A percentile compares a stretch with the other conserved stretches of the same genome.
These are phyloP conservation scores for Chenopodium suecicum DNA, from an alignment of 148 eudicot genomes.

Conservation along the genomic window DNA sequence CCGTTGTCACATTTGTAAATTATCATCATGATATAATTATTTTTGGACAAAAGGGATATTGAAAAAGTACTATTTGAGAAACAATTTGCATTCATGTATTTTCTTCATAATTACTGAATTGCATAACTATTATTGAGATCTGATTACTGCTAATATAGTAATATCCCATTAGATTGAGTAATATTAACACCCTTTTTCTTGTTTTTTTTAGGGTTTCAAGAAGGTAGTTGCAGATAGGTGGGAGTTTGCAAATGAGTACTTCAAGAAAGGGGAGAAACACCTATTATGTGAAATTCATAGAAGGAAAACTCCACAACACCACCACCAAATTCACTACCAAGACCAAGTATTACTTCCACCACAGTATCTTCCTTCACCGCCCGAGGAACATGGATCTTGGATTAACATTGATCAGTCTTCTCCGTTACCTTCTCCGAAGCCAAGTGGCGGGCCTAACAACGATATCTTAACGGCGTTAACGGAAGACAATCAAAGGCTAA, in stretches of 20 bases:
- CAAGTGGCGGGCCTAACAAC: conserved; percentile 16
- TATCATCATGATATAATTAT: background rate
- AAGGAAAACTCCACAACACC: conserved; percentile 44
- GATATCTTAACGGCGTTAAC: conserved; percentile 37
- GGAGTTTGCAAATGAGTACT: conserved; percentile 62
- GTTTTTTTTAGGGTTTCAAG: conserved; percentile 44
- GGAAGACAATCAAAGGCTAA: conserved; percentile 45
- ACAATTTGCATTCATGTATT: background rate
- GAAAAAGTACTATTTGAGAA: background rate
- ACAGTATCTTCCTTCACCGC: conserved; percentile 29
- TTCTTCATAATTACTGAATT: background rate
- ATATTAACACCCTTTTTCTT: background rate
- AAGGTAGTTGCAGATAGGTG: conserved; percentile 64
- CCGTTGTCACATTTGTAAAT: background rate
- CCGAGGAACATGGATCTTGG: conserved; percentile 28
- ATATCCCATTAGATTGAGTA: background rate
- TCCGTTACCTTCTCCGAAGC: conserved; percentile 31
- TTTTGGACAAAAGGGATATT: background rate
- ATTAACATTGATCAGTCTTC: conserved; percentile 26
- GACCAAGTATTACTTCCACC: conserved; percentile 38
- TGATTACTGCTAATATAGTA: no score
- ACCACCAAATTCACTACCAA: conserved; percentile 38
- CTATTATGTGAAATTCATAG: conserved; percentile 51
- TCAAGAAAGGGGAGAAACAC: conserved; percentile 49
- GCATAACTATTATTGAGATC: background rate